Evolutionary conservation across 495 filamentous ascomycete genomes (phyloP), one percentile per base, ranked within the genome.

Genomic region (Penicillium taxi): DNA sequence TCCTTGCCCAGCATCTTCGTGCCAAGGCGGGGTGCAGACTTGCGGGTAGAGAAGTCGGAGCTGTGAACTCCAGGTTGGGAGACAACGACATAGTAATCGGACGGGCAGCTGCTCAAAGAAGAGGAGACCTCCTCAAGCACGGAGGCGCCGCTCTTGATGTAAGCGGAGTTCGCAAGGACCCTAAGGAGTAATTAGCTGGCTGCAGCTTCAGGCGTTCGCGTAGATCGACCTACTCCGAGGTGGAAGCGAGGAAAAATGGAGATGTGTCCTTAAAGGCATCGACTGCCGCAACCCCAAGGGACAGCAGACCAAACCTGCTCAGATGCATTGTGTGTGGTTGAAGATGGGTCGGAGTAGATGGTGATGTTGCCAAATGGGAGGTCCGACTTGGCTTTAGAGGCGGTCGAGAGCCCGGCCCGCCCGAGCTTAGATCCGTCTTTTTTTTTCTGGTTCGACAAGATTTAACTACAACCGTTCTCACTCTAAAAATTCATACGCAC

Each of bases 221-320:
- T 32, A 36, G 40, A 26, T 35, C 30, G 46, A 64, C 81, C 26
- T 75, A 94, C 86, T 78, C 67, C 33, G 82, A 76, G 23, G 75
- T 82, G 16, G 88, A 93, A 52, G 87, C 78, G 17, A 94, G 62
- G 60, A 94, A 72, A 55, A 93, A 91, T 11, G 89, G 89, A 27
- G 86, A 88, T 0, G 87, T 83, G 50, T 94, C 81, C 31, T 72
- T 75, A 61, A 93, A 90, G 11, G 87, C 87, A 24, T 74, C 68
- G 34, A 67, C 77, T 9, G 70, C 60, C 39, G 69, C 65, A 57
- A 72, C 67, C 51, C 69, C 72, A 42, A 83, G 71, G 55, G 81
- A 73, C 26, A 86, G 49, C 37, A 77, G 61, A 42, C 75, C 69
- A 37, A 80, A 56, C 52, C 64, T 64, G 43, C 68, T 75, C 45